Conservation (phyloP, 116 monocot species). For the Iris pallida region DNA sequence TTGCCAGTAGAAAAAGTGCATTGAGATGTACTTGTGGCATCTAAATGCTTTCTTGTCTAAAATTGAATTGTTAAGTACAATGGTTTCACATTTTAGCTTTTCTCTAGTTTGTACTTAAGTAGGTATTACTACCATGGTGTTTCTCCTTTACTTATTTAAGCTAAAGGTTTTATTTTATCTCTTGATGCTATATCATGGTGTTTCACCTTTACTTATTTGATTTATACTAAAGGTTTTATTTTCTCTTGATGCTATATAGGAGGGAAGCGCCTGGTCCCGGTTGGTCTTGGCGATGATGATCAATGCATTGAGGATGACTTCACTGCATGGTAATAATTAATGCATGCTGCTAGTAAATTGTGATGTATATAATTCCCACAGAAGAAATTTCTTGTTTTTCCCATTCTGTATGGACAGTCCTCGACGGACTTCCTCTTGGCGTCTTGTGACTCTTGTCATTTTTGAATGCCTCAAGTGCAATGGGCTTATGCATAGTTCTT, state of each 20-base stretch:
- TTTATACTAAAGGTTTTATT: neutral
- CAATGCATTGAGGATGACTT: slow-evolving; percentile 97
- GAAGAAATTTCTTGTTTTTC: neutral
- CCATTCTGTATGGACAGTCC: neutral
- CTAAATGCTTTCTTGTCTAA: too few relatives aligned
- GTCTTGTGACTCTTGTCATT: neutral
- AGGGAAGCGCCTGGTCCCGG: slow-evolving; percentile 58
- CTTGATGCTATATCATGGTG: slow-evolving; percentile 1
- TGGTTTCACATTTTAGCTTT: too few relatives aligned
- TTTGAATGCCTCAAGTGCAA: neutral
- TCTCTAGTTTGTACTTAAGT: too few relatives aligned
- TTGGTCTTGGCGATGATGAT: slow-evolving; percentile 98
- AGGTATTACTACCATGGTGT: too few relatives aligned
- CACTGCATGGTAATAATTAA: slow-evolving; percentile 61
- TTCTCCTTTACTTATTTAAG: too few relatives aligned
- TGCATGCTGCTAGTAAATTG: neutral
- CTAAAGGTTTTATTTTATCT: too few relatives aligned
- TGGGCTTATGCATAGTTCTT: neutral
- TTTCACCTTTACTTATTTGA: neutral
- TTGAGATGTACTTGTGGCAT: too few relatives aligned
- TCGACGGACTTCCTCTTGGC: neutral
- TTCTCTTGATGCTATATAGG: slow-evolving; percentile 36
- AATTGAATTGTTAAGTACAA: too few relatives aligned
- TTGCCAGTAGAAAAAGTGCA: too few relatives aligned
- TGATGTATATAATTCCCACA: neutral